These are phyloP conservation scores for Volvox reticuliferus DNA, from an alignment of 139 green algal species.

Conservation along the genomic window DNA sequence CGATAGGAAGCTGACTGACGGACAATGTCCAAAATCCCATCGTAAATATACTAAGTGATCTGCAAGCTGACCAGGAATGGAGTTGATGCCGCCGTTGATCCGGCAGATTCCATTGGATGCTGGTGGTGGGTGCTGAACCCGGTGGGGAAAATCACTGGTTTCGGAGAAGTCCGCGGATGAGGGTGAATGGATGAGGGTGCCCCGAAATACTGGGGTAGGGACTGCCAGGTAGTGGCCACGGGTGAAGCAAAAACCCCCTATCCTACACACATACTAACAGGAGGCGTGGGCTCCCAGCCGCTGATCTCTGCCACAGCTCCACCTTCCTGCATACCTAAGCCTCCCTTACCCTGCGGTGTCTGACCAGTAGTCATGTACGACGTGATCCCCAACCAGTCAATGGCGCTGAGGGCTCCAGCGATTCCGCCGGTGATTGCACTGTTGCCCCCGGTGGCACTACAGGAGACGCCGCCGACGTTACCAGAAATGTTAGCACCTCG, in stretches of 20 bases:
- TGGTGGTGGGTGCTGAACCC: no score
- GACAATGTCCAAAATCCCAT: not conserved
- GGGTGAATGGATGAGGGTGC: no score
- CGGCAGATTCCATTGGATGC: no score
- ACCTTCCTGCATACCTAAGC: not conserved
- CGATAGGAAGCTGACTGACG: not conserved
- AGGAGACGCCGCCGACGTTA: not conserved
- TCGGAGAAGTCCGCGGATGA: no score
- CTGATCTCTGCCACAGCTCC: not conserved
- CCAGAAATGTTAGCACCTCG: not conserved
- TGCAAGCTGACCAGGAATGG: no score
- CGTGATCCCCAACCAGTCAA: not conserved
- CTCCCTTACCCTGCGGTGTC: not conserved
- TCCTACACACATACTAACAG: not conserved
- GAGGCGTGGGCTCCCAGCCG: not conserved
- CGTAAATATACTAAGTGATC: no score
- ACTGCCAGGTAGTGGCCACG: no score
- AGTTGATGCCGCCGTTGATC: no score
- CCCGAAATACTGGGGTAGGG: no score
- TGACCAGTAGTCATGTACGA: constrained; percentile 1
- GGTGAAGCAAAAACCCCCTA: no score
- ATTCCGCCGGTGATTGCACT: not conserved
- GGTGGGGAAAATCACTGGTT: no score
- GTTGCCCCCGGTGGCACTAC: not conserved
- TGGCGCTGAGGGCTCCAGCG: not conserved